Evolutionary conservation across 345 rosid genomes (phyloP).

Genomic region (Arabidopsis arenosa): DNA sequence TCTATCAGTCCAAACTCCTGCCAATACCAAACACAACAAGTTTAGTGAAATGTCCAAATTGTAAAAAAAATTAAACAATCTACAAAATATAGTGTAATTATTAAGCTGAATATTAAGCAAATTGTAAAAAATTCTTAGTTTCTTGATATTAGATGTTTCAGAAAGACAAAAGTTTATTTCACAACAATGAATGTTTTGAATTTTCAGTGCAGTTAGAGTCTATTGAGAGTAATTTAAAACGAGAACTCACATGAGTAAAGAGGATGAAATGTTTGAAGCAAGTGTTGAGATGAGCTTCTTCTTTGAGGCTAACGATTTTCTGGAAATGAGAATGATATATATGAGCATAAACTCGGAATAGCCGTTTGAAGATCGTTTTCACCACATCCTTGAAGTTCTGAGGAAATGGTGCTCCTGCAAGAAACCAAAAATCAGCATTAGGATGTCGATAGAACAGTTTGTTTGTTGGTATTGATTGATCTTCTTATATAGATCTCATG

Average conservation of each 20-base stretch:
- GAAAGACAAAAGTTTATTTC: too few relatives aligned
- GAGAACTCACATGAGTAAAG: slow-evolving; percentile 82
- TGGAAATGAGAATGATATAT: slow-evolving; percentile 97
- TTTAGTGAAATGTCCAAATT: not conserved
- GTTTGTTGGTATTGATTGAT: slow-evolving; percentile 5
- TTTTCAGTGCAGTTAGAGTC: not conserved
- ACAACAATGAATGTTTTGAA: too few relatives aligned
- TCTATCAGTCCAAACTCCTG: slow-evolving; percentile 97
- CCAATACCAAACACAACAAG: slow-evolving; percentile 5
- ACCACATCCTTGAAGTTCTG: slow-evolving; percentile 95
- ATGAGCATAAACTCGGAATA: slow-evolving; percentile 97
- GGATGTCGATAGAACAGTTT: not conserved
- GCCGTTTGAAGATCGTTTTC: slow-evolving; percentile 91
- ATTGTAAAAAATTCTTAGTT: too few relatives aligned
- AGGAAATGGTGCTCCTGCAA: slow-evolving; percentile 94
- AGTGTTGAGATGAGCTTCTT: slow-evolving; percentile 99
- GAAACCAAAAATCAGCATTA: not conserved
- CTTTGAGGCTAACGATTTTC: slow-evolving; percentile 97
- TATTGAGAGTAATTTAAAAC: not conserved
- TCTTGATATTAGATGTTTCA: too few relatives aligned
- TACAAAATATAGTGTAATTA: too few relatives aligned
- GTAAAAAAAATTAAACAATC: not conserved
- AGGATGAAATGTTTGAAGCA: slow-evolving; percentile 99
- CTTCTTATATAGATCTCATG: not conserved
- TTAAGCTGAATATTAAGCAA: too few relatives aligned